phyloP scores from a whole-genome alignment of 371 early-diverging fungal genomes.

The Rhizopus delemar region DNA sequence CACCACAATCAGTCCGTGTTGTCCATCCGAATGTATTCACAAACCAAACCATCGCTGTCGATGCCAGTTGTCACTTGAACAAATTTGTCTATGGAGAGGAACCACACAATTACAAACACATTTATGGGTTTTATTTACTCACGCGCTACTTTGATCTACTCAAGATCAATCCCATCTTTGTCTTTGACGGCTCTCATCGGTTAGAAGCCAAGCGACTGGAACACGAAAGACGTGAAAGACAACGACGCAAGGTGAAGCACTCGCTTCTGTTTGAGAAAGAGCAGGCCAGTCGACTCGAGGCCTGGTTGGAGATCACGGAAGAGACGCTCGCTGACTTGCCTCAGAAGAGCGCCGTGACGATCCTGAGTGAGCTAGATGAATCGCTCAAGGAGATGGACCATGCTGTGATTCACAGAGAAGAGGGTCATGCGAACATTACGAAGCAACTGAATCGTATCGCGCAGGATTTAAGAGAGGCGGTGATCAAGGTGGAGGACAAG shows the following conservation, averaged over 20 bases:
- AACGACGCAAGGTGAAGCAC: constrained; percentile 33
- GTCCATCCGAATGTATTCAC: constrained; percentile 37
- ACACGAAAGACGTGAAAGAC: constrained; percentile 31
- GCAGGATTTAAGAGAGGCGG: constrained; percentile 23
- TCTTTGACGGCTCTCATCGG: constrained; percentile 58
- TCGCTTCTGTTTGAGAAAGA: constrained; percentile 37
- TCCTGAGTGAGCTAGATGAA: constrained; percentile 24
- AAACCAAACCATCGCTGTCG: constrained; percentile 52
- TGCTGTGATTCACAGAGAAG: not conserved
- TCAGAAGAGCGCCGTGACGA: constrained; percentile 10
- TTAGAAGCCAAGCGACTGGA: constrained; percentile 56
- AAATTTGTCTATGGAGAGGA: constrained; percentile 57
- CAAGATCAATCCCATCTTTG: constrained; percentile 60
- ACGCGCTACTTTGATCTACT: constrained; percentile 45
- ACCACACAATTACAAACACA: constrained; percentile 48
- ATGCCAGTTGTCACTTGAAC: constrained; percentile 64
- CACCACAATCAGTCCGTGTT: constrained; percentile 44
- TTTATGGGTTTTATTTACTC: constrained; percentile 56
- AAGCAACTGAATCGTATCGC: constrained; percentile 22
- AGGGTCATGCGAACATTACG: constrained; percentile 18
- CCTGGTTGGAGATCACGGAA: constrained; percentile 32
- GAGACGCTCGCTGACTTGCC: not conserved
- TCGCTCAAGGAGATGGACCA: constrained; percentile 15
- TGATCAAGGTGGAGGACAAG: constrained; percentile 19
- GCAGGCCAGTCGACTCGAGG: constrained; percentile 32